Percentiles rank a stretch among this genome's conserved stretches.
Conservation (phyloP, 78 protist species). For the Polysphondylium violaceum region DNA sequence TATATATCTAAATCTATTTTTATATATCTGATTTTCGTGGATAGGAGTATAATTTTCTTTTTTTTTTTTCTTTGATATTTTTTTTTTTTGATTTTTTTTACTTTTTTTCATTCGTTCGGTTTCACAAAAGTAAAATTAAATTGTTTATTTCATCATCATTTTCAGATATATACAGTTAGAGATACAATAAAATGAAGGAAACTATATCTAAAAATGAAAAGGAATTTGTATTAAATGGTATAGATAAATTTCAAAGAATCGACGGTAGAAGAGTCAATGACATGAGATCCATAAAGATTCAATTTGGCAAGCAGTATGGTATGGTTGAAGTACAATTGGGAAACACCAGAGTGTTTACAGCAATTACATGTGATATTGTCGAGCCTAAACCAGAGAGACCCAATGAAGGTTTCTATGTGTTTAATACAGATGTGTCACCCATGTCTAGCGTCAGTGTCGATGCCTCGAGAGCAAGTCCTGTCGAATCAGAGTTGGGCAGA, state of each 20-base stretch:
- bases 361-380: conserved; percentile 80
- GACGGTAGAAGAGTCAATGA: conserved; percentile 80
- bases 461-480: not conserved
- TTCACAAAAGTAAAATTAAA: too few species aligned
- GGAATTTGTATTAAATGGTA: conserved; percentile 54
- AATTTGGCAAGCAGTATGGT: conserved; percentile 57
- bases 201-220: conserved; percentile 77
- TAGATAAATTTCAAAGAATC: conserved; percentile 54
- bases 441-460: conserved; percentile 77
- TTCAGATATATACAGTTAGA: too few species aligned
- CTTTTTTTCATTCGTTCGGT: too few species aligned
- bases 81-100: too few species aligned
- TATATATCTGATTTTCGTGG: too few species aligned
- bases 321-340: conserved; percentile 87
- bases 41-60: too few species aligned
- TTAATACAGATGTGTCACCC: conserved; percentile 79
- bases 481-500: conserved; percentile 77
- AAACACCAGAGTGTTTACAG: conserved; percentile 82
- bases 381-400: conserved; percentile 91
- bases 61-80: too few species aligned
- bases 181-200: conserved; percentile 36
- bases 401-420: conserved; percentile 88
- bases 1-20: too few species aligned
- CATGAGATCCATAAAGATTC: conserved; percentile 61
- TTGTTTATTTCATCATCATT: too few species aligned